phyloP scores from a whole-genome alignment of 2,329 filamentous ascomycete genomes.

The Myriosclerotinia curreyana region DNA sequence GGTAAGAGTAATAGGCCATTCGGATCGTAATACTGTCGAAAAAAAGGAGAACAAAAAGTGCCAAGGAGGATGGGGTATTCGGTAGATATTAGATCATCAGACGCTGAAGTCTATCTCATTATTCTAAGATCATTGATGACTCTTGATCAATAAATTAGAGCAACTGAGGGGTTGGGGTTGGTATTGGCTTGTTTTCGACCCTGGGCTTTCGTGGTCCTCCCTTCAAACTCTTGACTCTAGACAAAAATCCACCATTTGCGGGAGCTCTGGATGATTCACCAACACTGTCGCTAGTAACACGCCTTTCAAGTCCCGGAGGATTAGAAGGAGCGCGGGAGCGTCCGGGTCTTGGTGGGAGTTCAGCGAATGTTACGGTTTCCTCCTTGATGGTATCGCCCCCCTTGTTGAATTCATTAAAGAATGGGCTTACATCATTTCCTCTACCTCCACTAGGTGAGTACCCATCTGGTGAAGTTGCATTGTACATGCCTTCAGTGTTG shows the following conservation, averaged over 20 bases:
- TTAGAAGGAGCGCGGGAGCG: conserved; percentile 54
- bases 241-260: conserved; percentile 58
- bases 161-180: conserved; percentile 10
- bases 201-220: conserved; percentile 56
- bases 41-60: neutral
- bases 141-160: neutral
- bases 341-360: conserved; percentile 38
- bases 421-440: conserved; percentile 64
- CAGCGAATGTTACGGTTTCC: conserved; percentile 49
- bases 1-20: neutral
- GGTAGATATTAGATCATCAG: neutral
- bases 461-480: conserved; percentile 37
- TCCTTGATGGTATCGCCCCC: conserved; percentile 60
- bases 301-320: conserved; percentile 60
- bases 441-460: conserved; percentile 41
- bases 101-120: neutral
- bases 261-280: conserved; percentile 41
- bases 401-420: conserved; percentile 73
- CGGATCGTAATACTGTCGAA: neutral
- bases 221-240: conserved; percentile 79
- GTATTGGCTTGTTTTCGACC: conserved; percentile 16
- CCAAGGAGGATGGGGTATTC: neutral
- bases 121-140: neutral
- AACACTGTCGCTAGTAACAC: conserved; percentile 58
- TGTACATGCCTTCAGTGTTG: conserved; percentile 52